phyloP scores from a whole-genome alignment of 164 flowering plant species.

The Akebia trifoliata region DNA sequence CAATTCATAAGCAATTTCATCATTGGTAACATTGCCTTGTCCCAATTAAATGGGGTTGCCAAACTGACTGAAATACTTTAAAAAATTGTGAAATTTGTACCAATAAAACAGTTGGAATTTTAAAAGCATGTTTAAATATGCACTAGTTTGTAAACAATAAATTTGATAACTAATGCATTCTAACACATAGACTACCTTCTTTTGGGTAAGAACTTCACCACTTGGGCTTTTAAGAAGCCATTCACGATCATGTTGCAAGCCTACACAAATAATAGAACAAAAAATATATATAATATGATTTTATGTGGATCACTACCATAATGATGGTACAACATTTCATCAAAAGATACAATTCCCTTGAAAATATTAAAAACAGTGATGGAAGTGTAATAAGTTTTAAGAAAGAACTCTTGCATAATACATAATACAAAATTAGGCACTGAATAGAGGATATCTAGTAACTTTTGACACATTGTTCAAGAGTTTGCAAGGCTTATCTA shows the following conservation, averaged over 20 bases:
- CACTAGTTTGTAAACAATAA: not conserved
- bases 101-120: not conserved
- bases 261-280: slow-evolving; percentile 29
- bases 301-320: not conserved
- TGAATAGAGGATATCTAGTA: too few species aligned
- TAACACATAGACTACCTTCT: slow-evolving; percentile 47
- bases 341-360: not conserved
- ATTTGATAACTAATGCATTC: not conserved
- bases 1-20: too few species aligned
- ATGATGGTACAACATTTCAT: not conserved
- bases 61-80: too few species aligned
- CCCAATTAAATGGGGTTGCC: too few species aligned
- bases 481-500: too few species aligned
- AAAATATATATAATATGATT: slow-evolving; percentile 1
- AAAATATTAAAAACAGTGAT: too few species aligned
- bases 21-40: too few species aligned
- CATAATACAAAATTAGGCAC: too few species aligned
- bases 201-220: slow-evolving; percentile 95
- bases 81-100: not conserved
- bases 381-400: too few species aligned
- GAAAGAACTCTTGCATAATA: too few species aligned
- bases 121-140: not conserved
- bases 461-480: too few species aligned
- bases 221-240: slow-evolving; percentile 75
- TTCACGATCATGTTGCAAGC: slow-evolving; percentile 80